Evolutionary conservation across 2,329 filamentous ascomycete species (phyloP), one percentile per base, ranked within the genome.

Genomic region (Claviceps sp.): DNA sequence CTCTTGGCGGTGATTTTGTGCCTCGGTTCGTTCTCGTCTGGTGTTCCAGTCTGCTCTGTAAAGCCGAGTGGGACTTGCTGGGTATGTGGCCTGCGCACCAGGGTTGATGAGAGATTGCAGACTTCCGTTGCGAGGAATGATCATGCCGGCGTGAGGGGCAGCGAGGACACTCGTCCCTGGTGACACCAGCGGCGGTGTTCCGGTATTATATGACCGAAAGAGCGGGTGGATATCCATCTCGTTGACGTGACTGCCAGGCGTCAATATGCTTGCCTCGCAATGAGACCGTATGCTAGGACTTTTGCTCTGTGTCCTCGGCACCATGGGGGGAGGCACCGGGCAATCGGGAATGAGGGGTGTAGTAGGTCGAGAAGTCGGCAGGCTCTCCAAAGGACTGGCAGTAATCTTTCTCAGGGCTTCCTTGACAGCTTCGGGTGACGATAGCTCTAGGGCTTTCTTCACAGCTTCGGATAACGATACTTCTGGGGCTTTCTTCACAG

Each of bases 141-240:
- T 68, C 57, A 82, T 78, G 4, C 81, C 85, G 3, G 81, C 82
- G 42, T 82, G 76, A 0, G 85, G 85, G 2, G 85, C 82, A 0
- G 85, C 86, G 11, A 81, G 72, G 48, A 90, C 83, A 16, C 83
- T 74, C 0, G 86, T 90, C 0, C 84, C 83, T 0, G 84, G 81
- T 0, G 83, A 85, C 1, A 77, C 74, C 5, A 78, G 67, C 0
- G 85, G 79, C 1, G 84, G 81, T 11, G 30, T 34, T 34, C 30
- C 7, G 84, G 84, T 1, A 73, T 76, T 0, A 83, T 87, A 84
- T 5, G 82, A 82, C 54, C 86, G 76, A 70, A 90, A 89, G 3
- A 90, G 74, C 8, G 86, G 86, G 63, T 90, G 86, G 46, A 89
- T 89, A 61, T 89, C 80, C 3, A 81, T 73, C 63, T 89, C 84